Conservation (phyloP, 495 filamentous ascomycete species). For the Lindgomyces ingoldianus region DNA sequence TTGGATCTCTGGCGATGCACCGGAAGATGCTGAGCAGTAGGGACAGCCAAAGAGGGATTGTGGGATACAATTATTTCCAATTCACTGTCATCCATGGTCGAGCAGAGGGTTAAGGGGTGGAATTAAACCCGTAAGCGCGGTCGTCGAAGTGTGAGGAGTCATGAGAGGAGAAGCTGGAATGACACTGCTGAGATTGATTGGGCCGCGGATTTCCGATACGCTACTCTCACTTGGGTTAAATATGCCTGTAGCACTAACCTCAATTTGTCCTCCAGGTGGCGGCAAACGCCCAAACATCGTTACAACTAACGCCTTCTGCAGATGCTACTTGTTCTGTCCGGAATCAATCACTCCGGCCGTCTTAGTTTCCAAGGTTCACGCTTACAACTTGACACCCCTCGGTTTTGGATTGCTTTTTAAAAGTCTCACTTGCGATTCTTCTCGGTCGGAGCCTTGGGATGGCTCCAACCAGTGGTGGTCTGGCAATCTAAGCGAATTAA, state of each 20-base stretch:
- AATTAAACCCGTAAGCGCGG: background rate
- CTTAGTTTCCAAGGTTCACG: no score
- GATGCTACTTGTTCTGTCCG: no score
- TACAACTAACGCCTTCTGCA: no score
- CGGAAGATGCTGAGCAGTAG: slow-evolving; percentile 13
- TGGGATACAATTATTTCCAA: slow-evolving; percentile 23
- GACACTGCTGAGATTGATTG: background rate
- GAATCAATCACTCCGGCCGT: no score
- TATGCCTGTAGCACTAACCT: background rate
- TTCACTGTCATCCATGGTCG: slow-evolving; percentile 21
- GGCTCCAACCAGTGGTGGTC: no score
- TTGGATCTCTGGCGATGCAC: slow-evolving; percentile 10
- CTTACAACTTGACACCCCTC: no score
- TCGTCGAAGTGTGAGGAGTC: background rate
- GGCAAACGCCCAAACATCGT: no score
- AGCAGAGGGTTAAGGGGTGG: background rate
- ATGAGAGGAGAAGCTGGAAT: background rate
- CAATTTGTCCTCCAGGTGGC: background rate
- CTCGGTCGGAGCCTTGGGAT: no score
- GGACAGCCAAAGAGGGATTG: slow-evolving; percentile 36
- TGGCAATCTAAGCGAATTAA: no score
- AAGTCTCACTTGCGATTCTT: no score
- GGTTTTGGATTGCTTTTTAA: no score
- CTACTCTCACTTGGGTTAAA: no score
- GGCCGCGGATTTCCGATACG: background rate